Conservation (phyloP, 1,284 basidiomycete species). For the Ceratobasidium sp. region DNA sequence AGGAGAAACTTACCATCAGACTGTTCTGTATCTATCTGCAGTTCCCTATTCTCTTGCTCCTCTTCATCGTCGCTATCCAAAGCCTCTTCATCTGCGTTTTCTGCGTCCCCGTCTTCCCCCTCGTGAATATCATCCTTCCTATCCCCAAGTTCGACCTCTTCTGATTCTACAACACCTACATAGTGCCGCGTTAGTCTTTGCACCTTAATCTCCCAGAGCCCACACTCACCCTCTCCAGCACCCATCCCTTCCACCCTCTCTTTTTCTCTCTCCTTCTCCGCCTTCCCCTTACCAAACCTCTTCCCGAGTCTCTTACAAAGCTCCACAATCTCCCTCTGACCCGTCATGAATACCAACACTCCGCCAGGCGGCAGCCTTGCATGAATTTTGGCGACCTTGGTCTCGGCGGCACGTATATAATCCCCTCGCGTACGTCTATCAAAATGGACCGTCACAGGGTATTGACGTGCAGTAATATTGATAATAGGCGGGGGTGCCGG, state of each 20-base stretch:
- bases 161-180: slow-evolving; percentile 76
- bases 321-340: slow-evolving; percentile 81
- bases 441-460: slow-evolving; percentile 97
- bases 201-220: neutral
- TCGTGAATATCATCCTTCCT: slow-evolving; percentile 53
- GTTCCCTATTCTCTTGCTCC: slow-evolving; percentile 62
- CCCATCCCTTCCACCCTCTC: slow-evolving; percentile 40
- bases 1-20: slow-evolving; percentile 67
- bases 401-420: slow-evolving; percentile 92
- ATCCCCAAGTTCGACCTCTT: slow-evolving; percentile 83
- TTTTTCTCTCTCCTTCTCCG: slow-evolving; percentile 62
- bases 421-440: slow-evolving; percentile 87
- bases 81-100: slow-evolving; percentile 62
- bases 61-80: slow-evolving; percentile 65
- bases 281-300: slow-evolving; percentile 76
- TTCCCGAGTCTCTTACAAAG: slow-evolving; percentile 81
- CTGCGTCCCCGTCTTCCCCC: slow-evolving; percentile 49
- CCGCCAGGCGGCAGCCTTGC: slow-evolving; percentile 78
- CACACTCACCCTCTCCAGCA: slow-evolving; percentile 29
- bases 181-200: no score
- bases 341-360: slow-evolving; percentile 81
- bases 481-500: slow-evolving; percentile 88
- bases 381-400: slow-evolving; percentile 89
- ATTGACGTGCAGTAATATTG: slow-evolving; percentile 90
- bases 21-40: slow-evolving; percentile 71